Evolutionary conservation across 2,329 filamentous ascomycete genomes (phyloP).

Genomic region (Colletotrichum eremochloae): DNA sequence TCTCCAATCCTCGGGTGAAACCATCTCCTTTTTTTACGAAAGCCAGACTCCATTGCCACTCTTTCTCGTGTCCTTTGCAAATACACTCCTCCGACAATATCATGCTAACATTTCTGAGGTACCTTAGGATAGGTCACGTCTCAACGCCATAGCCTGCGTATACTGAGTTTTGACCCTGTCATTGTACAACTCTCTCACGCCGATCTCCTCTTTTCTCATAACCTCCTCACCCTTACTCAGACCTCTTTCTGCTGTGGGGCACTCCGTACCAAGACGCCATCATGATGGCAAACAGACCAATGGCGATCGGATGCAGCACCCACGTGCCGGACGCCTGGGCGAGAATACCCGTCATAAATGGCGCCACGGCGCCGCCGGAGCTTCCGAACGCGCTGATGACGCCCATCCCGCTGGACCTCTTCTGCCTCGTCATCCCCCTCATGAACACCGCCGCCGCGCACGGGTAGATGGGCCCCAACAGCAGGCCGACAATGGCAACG

Average conservation of each 20-base stretch:
- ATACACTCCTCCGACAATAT: not conserved
- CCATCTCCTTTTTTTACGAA: not conserved
- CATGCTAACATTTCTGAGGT: not conserved
- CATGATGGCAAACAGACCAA: slow-evolving; percentile 76
- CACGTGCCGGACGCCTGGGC: slow-evolving; percentile 73
- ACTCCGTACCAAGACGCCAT: slow-evolving; percentile 73
- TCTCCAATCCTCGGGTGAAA: not conserved
- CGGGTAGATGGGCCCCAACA: slow-evolving; percentile 85
- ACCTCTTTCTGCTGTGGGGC: slow-evolving; percentile 70
- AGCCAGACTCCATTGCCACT: not conserved
- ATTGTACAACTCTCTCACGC: not conserved
- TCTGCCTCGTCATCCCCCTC: slow-evolving; percentile 67
- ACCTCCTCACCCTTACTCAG: slow-evolving; percentile 61
- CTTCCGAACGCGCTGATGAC: slow-evolving; percentile 79
- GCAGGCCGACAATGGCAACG: slow-evolving; percentile 77
- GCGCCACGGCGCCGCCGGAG: slow-evolving; percentile 75
- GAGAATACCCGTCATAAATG: slow-evolving; percentile 74
- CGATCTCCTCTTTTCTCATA: not conserved
- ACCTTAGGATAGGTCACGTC: not conserved
- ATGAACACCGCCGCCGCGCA: slow-evolving; percentile 77
- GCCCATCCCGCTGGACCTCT: slow-evolving; percentile 74
- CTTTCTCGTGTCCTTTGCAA: not conserved
- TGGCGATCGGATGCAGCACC: slow-evolving; percentile 76
- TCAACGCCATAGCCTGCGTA: not conserved
- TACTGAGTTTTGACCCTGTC: not conserved